Conservation (phyloP, 148 eudicot genomes). For the Agrostemma githago region DNA sequence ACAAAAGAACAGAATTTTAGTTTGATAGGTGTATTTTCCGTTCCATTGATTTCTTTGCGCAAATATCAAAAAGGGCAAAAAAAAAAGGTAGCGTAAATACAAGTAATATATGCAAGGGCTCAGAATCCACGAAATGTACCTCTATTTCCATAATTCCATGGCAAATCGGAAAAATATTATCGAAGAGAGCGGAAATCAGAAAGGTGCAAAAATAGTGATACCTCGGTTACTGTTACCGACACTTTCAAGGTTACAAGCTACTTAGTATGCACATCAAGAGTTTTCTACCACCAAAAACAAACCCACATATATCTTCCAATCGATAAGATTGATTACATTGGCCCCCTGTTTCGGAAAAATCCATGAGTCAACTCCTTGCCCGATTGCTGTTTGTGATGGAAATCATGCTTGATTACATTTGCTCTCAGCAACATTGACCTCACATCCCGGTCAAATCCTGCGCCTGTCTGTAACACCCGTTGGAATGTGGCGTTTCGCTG, state of each 20-base stretch:
- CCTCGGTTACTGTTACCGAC: neutral
- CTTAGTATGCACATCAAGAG: slow-evolving; percentile 21
- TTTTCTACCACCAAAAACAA: slow-evolving; percentile 4
- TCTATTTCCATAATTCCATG: slow-evolving; percentile 1
- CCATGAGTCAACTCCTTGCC: slow-evolving; percentile 31
- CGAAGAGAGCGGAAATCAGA: neutral
- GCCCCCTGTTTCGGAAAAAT: neutral
- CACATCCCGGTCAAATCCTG: slow-evolving; percentile 73
- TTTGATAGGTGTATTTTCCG: too few relatives aligned
- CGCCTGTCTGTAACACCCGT: slow-evolving; percentile 79
- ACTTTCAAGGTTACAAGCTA: slow-evolving; percentile 14
- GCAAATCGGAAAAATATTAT: neutral
- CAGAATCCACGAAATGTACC: neutral
- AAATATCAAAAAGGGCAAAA: too few relatives aligned
- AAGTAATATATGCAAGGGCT: neutral
- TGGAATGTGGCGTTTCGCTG: slow-evolving; percentile 96
- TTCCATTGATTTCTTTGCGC: too few relatives aligned
- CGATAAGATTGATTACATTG: neutral
- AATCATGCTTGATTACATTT: slow-evolving; percentile 71
- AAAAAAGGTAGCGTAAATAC: too few relatives aligned
- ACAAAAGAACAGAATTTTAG: too few relatives aligned
- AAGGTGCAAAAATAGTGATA: neutral
- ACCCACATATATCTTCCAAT: neutral
- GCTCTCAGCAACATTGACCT: slow-evolving; percentile 86
- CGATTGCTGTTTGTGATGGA: slow-evolving; percentile 39